Evolutionary conservation across 2,329 filamentous ascomycete species (phyloP).

Genomic region (Penicillium corylophilum): DNA sequence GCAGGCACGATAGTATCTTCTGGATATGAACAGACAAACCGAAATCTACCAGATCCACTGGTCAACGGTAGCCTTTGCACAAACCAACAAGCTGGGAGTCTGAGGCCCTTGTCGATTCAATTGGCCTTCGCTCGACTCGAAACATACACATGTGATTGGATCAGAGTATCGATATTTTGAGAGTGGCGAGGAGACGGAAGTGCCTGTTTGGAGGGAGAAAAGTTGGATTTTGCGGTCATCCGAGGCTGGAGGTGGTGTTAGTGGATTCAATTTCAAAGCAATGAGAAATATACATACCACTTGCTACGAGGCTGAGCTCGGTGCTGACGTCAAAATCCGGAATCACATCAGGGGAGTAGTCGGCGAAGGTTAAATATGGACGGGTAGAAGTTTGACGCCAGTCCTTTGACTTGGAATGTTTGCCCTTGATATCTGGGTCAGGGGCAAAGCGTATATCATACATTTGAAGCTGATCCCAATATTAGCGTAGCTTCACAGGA

Average conservation of each 20-base stretch:
- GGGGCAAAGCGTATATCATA: conserved; percentile 42
- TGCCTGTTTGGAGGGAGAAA: conserved; percentile 39
- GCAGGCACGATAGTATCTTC: background rate
- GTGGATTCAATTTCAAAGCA: background rate
- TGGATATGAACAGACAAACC: background rate
- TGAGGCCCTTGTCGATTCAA: conserved; percentile 24
- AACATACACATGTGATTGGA: conserved; percentile 32
- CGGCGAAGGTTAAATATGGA: conserved; percentile 38
- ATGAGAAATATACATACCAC: conserved; percentile 26
- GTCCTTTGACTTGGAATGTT: conserved; percentile 30
- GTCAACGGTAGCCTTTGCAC: conserved; percentile 32
- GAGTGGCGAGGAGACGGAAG: conserved; percentile 30
- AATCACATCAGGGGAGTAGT: conserved; percentile 28
- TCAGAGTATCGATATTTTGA: conserved; percentile 25
- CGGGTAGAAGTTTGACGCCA: conserved; percentile 29
- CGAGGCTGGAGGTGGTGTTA: conserved; percentile 26
- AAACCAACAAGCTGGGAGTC: conserved; percentile 36
- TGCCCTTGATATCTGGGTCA: conserved; percentile 23
- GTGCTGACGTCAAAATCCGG: conserved; percentile 39
- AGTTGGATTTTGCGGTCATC: conserved; percentile 36
- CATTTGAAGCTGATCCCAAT: conserved; percentile 36
- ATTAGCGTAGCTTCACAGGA: background rate
- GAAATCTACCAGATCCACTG: conserved; percentile 38
- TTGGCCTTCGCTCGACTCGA: conserved; percentile 30
- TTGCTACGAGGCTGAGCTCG: conserved; percentile 40